Evolutionary conservation across 148 eudicot species (phyloP), one percentile per base, ranked within the genome.

Genomic region (Rhododendron griersonianum): DNA sequence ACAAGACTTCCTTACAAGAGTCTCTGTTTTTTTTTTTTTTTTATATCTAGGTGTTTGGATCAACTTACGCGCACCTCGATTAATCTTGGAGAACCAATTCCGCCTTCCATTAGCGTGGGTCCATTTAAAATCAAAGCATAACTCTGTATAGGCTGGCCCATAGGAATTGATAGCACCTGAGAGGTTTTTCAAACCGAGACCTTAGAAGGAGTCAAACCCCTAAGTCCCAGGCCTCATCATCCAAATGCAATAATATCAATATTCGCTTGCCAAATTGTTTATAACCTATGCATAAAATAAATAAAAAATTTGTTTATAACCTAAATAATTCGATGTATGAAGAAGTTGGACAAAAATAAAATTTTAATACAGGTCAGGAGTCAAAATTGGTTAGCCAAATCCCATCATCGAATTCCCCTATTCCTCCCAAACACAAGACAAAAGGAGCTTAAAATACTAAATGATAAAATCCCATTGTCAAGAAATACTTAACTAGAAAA

Each of bases 371-470:
- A 19, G 65, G n/a, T 19, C 25, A 65, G 33, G 25, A 71, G 76
- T 71, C 76, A 71, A 71, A 30, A 71, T 71, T 71, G 76, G 76
- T 30, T 71, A 71, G 76, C 76, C 76, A 71, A 71, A 71, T 14
- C 18, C 76, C 76, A 30, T 30, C 5, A 71, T 11, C 7, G 13
- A 14, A 71, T 10, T 30, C 0, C 39, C 76, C 39, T 30, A 28
- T 69, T 69, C 37, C 15, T 63, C 71, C 28, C 71, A 63, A 63
- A n/a, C 16, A 28, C 33, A 10, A 4, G 33, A 30, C 39, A 71
- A 28, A 19, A 13, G 8, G 4, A 1, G 18, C 39, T 0, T 16
- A 71, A 5, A 21, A 48, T 48, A 48, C 11, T 59, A 59, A 71
- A 71, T 71, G 76, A 30, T 71, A 14, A 14, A 71, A 30, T 39